Evolutionary conservation across 2,329 filamentous ascomycete species (phyloP).

Genomic region (Verticillium klebahnii): DNA sequence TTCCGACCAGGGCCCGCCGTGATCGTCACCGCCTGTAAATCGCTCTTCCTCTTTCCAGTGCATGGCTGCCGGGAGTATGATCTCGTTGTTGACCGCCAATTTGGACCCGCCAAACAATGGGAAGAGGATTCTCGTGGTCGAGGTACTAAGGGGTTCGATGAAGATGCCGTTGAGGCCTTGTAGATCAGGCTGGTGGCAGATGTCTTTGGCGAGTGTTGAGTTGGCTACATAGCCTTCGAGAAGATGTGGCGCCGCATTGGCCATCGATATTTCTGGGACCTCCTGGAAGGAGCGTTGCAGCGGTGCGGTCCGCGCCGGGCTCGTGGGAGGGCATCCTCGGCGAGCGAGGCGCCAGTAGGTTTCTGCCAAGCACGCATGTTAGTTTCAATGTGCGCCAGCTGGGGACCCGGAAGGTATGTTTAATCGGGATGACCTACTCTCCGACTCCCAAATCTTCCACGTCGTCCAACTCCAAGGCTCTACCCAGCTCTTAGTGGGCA

Average conservation of each 20-base stretch:
- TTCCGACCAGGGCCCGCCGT: slow-evolving; percentile 50
- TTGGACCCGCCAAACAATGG: slow-evolving; percentile 68
- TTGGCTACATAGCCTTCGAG: slow-evolving; percentile 57
- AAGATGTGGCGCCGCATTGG: slow-evolving; percentile 42
- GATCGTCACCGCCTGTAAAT: slow-evolving; percentile 52
- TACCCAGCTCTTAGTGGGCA: slow-evolving; percentile 30
- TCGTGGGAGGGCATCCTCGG: slow-evolving; percentile 59
- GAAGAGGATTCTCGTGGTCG: slow-evolving; percentile 52
- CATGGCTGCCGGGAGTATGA: slow-evolving; percentile 64
- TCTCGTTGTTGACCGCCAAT: slow-evolving; percentile 64
- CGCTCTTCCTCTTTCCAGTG: slow-evolving; percentile 61
- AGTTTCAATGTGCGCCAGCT: background rate
- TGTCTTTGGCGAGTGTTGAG: slow-evolving; percentile 53
- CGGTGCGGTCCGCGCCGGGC: slow-evolving; percentile 48
- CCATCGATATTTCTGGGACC: slow-evolving; percentile 39
- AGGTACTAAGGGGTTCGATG: slow-evolving; percentile 53
- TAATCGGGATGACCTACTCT: slow-evolving; percentile 31
- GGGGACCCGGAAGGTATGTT: background rate
- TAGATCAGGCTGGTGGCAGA: slow-evolving; percentile 63
- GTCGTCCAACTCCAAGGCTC: slow-evolving; percentile 28
- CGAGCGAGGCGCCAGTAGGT: slow-evolving; percentile 54
- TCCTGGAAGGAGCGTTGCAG: slow-evolving; percentile 31
- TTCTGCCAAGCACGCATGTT: slow-evolving; percentile 22
- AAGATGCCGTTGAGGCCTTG: slow-evolving; percentile 61
- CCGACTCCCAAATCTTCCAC: slow-evolving; percentile 45